Percentiles rank a stretch among this genome's conserved stretches.
Conservation (phyloP, 2,329 filamentous ascomycete genomes). For the Aspergillus brasiliensis region DNA sequence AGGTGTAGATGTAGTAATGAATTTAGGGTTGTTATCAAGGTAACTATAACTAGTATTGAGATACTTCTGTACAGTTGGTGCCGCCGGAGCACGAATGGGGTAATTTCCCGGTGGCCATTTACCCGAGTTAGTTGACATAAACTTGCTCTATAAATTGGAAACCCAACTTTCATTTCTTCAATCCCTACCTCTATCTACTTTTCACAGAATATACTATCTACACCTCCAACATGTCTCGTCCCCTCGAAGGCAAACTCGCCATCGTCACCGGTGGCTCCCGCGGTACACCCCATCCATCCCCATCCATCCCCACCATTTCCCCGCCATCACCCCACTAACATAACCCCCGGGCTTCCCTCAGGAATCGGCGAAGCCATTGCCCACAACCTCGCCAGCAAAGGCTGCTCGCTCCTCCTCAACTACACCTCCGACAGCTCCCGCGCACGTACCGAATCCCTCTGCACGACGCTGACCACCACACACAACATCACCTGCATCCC, state of each 20-base stretch:
- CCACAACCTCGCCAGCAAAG: constrained; percentile 72
- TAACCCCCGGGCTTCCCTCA: too few relatives aligned
- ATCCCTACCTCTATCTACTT: background rate
- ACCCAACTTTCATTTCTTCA: background rate
- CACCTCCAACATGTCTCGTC: constrained; percentile 25
- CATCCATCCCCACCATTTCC: background rate
- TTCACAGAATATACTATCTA: background rate
- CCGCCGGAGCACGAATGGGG: constrained; percentile 22
- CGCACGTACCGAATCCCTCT: constrained; percentile 56
- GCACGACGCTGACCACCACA: constrained; percentile 55
- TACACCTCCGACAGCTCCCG: constrained; percentile 68
- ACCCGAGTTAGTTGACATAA: background rate
- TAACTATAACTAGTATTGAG: too few relatives aligned
- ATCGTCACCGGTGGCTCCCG: constrained; percentile 79
- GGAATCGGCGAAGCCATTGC: constrained; percentile 74
- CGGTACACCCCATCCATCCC: constrained; percentile 51
- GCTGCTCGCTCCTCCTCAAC: constrained; percentile 68
- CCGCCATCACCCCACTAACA: constrained; percentile 8
- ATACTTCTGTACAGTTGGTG: too few relatives aligned
- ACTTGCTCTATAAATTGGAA: background rate
- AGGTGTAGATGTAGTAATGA: too few relatives aligned
- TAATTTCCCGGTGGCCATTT: constrained; percentile 25
- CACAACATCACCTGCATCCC: constrained; percentile 63
- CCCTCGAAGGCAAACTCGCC: constrained; percentile 73
- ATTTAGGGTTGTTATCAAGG: background rate